phyloP scores from a whole-genome alignment of 352 stramenopile genomes.

The Aphanomyces invadans region DNA sequence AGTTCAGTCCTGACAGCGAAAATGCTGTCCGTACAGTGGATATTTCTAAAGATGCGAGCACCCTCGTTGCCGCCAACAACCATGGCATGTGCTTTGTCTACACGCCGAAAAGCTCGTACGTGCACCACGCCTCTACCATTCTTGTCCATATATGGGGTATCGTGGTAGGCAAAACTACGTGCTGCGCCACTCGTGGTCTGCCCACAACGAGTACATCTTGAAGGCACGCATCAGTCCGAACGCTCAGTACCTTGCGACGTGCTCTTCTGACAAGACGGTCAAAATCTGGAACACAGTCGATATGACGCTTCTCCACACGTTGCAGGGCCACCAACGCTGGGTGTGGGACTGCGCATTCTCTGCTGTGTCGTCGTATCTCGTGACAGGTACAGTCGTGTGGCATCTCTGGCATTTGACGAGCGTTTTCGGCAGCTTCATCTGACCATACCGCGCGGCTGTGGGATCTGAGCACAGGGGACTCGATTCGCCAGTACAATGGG shows the following conservation, averaged over 20 bases:
- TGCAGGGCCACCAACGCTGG: slow-evolving; percentile 91
- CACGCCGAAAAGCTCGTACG: slow-evolving; percentile 40
- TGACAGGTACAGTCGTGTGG: slow-evolving; percentile 59
- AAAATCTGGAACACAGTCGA: slow-evolving; percentile 81
- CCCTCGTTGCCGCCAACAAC: slow-evolving; percentile 91
- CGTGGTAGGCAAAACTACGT: slow-evolving; percentile 49
- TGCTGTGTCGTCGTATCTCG: slow-evolving; percentile 95
- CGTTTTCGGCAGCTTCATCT: slow-evolving; percentile 61
- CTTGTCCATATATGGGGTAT: slow-evolving; percentile 1
- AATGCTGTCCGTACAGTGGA: slow-evolving; percentile 88
- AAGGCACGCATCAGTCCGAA: slow-evolving; percentile 87
- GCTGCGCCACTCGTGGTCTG: slow-evolving; percentile 58
- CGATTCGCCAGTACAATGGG: slow-evolving; percentile 83
- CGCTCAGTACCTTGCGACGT: slow-evolving; percentile 85
- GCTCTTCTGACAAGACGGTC: slow-evolving; percentile 86
- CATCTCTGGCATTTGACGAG: background rate
- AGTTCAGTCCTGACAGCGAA: slow-evolving; percentile 62
- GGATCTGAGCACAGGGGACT: slow-evolving; percentile 89
- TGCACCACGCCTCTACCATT: background rate
- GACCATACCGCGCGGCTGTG: slow-evolving; percentile 95
- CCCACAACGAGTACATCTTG: slow-evolving; percentile 88
- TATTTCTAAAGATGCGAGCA: slow-evolving; percentile 87
- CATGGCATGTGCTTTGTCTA: slow-evolving; percentile 94
- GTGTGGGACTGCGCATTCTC: slow-evolving; percentile 98
- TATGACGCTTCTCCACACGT: slow-evolving; percentile 58